These are phyloP conservation scores for Hypsizygus ulmarius DNA, from an alignment of 1,284 basidiomycete genomes.

Conservation along the genomic window DNA sequence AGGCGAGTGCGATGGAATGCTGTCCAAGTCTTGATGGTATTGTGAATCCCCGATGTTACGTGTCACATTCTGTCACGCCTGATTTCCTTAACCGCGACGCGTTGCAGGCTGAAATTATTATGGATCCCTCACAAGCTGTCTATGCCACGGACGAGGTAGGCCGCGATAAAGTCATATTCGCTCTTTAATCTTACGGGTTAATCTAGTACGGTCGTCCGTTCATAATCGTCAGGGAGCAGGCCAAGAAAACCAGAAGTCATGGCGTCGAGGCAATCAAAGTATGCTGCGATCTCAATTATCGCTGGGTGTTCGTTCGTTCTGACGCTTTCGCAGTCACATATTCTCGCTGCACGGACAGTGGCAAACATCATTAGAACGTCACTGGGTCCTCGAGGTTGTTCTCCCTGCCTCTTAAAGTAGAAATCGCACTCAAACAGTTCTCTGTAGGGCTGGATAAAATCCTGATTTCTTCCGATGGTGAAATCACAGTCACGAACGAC, in stretches of 20 bases:
- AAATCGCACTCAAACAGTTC: conserved; percentile 14
- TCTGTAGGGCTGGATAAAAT: conserved; percentile 93
- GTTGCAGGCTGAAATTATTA: conserved; percentile 25
- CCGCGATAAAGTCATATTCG: conserved; percentile 9
- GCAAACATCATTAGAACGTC: conserved; percentile 96
- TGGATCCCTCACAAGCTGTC: conserved; percentile 59
- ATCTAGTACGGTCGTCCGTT: conserved; percentile 91
- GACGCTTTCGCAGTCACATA: conserved; percentile 69
- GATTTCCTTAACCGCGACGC: conserved; percentile 34
- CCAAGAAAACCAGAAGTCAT: conserved; percentile 91
- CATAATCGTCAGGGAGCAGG: conserved; percentile 96
- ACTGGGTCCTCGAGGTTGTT: conserved; percentile 85
- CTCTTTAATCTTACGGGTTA: conserved; percentile 1
- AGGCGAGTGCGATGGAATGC: conserved; percentile 24
- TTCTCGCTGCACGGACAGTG: conserved; percentile 90
- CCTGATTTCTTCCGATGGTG: conserved; percentile 96
- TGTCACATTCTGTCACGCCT: conserved; percentile 31
- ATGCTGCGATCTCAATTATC: conserved; percentile 20
- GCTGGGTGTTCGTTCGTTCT: conserved; percentile 18
- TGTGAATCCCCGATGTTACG: conserved; percentile 23
- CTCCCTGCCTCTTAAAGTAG: conserved; percentile 6
- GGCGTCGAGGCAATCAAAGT: conserved; percentile 97
- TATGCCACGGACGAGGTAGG: conserved; percentile 89
- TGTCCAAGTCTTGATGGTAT: conserved; percentile 21
- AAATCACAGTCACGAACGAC: conserved; percentile 99